A percentile compares a stretch with the other conserved stretches of the same genome.
These are phyloP conservation scores for Arctium lappa DNA, from an alignment of 129 eudicot genomes.

Conservation along the genomic window DNA sequence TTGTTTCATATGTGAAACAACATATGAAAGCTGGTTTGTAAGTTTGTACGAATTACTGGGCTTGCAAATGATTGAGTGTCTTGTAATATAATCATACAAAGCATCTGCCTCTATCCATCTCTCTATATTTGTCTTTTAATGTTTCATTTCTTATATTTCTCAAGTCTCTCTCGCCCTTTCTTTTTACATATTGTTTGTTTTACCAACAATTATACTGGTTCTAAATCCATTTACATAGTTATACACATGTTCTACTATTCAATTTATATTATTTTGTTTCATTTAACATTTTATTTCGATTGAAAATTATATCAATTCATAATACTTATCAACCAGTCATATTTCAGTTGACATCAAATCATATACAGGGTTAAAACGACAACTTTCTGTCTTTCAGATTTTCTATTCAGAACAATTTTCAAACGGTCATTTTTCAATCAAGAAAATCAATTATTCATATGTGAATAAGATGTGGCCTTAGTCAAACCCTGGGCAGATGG, in stretches of 20 bases:
- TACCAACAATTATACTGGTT: background rate
- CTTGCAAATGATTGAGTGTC: too few relatives aligned
- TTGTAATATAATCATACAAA: too few relatives aligned
- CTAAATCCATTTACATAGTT: background rate
- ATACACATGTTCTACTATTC: background rate
- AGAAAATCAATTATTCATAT: background rate
- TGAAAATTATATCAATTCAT: background rate
- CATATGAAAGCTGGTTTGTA: too few relatives aligned
- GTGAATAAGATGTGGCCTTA: background rate
- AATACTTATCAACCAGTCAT: background rate
- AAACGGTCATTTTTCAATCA: background rate
- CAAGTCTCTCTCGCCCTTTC: background rate
- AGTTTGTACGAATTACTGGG: too few relatives aligned
- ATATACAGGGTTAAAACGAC: background rate
- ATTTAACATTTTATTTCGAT: background rate
- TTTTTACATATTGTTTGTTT: background rate
- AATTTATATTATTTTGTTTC: too few relatives aligned
- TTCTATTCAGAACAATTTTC: background rate
- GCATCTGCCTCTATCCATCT: constrained; percentile 35
- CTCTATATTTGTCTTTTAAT: constrained; percentile 26
- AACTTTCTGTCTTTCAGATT: background rate
- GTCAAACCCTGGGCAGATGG: too few relatives aligned
- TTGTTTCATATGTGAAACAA: background rate
- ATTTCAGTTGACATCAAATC: background rate
- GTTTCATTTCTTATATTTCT: background rate